Conservation (phyloP, 2,329 filamentous ascomycete species). For the Alternaria metachromatica region DNA sequence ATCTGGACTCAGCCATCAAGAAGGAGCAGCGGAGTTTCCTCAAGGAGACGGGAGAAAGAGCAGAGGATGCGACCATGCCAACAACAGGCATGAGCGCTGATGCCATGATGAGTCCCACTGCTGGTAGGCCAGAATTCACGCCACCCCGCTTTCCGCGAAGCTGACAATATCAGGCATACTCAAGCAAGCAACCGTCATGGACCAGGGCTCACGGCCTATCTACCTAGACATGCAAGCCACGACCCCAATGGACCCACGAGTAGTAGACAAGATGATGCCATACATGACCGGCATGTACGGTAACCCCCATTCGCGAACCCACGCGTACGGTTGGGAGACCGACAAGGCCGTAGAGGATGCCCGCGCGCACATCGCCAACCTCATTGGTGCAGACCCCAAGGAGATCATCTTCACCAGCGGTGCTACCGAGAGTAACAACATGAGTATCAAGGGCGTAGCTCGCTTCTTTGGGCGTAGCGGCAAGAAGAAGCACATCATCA, state of each 20-base stretch:
- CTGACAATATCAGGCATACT: constrained; percentile 67
- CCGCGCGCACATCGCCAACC: constrained; percentile 77
- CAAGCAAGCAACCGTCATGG: constrained; percentile 91
- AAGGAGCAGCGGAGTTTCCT: constrained; percentile 83
- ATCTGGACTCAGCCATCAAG: constrained; percentile 81
- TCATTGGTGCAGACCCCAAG: constrained; percentile 94
- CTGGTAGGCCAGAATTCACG: constrained; percentile 55
- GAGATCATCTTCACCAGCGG: constrained; percentile 99
- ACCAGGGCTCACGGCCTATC: constrained; percentile 89
- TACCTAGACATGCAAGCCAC: constrained; percentile 99
- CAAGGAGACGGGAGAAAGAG: constrained; percentile 61
- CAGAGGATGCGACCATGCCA: constrained; percentile 65
- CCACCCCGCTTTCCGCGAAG: constrained; percentile 6
- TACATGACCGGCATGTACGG: constrained; percentile 93
- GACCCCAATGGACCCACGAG: constrained; percentile 90
- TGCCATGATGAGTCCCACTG: constrained; percentile 80
- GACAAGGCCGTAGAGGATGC: constrained; percentile 92
- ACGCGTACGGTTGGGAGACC: constrained; percentile 98
- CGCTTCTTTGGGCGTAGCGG: constrained; percentile 90
- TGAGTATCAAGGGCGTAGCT: constrained; percentile 98
- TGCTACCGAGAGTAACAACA: constrained; percentile 98
- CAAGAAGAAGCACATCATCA: constrained; percentile 99
- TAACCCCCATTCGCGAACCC: constrained; percentile 95
- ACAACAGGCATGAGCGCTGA: constrained; percentile 65
- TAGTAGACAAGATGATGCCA: constrained; percentile 95